Base-by-base conservation (phyloP, 495 filamentous ascomycete species). In the Amorphotheca resinae region DNA sequence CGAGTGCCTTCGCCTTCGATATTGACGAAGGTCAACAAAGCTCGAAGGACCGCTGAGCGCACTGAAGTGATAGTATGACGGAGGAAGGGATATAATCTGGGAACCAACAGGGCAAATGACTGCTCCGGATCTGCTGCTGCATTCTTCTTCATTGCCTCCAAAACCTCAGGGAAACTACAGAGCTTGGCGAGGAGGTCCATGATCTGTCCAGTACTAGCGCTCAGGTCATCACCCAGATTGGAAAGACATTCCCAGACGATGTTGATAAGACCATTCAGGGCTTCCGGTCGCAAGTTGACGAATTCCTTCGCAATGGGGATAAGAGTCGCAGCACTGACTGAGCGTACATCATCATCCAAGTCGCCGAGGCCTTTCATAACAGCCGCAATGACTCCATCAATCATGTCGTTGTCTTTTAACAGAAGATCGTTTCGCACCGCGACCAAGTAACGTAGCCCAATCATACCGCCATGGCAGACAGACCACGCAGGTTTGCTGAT, bases 191-290 rank as follows among this genome's bases (percentile, higher is more conserved):
- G 68, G 21, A 98, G 72, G 55, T 98, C 91, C 91, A 98, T 98
- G 32, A 98, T 89, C 39, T 82, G 89, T 22, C 91, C 91, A 17
- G 91, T 98, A 61, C 88, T 95, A 4, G 91, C 93, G 60, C 87
- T 95, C 11, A 98, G 69, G 60, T 98, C 91, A 58, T 98, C 91
- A 47, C 89, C 86, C 6, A 98, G 64, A 55, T 93, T 88, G 5
- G 91, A 93, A 16, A 98, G 72, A 63, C 91, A 96, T 48, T 87
- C 84, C 91, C 91, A 98, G 20, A 98, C 87, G 49, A 95, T 91
- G 58, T 82, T 78, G 63, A 96, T 94, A 33, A 98, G 71, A 22
- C 71, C 66, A 37, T 82, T 72, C 25, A 98, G 73, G 22, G 84
- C 80, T 30, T 64, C 66, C 38, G 85, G 79, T 7, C 87, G 82